Conservation (phyloP, 2,329 filamentous ascomycete genomes). For the Coniella vitis region DNA sequence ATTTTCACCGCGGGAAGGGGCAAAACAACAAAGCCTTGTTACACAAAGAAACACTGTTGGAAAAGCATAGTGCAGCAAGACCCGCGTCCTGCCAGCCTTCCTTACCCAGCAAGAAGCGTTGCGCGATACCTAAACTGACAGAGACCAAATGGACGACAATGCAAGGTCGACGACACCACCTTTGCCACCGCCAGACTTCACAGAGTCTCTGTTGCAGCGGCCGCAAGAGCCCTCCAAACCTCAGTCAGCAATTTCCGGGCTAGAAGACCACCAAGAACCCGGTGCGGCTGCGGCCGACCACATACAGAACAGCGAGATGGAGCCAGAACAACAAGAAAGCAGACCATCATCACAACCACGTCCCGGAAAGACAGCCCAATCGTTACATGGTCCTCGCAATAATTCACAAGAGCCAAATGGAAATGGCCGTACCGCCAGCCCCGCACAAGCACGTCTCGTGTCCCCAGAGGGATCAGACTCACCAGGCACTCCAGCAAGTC, state of each 20-base stretch:
- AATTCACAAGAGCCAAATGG: slow-evolving; percentile 23
- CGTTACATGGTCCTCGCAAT: slow-evolving; percentile 10
- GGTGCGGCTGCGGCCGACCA: neutral
- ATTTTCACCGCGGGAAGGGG: too few relatives aligned
- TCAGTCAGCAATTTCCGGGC: neutral
- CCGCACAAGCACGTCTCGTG: slow-evolving; percentile 52
- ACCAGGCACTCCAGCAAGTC: slow-evolving; percentile 45
- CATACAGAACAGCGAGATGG: neutral
- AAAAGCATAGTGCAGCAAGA: neutral
- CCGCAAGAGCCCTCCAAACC: neutral
- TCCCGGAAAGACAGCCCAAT: slow-evolving; percentile 9
- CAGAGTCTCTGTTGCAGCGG: neutral
- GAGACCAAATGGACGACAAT: slow-evolving; percentile 6
- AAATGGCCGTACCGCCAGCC: slow-evolving; percentile 20
- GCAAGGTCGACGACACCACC: slow-evolving; percentile 14
- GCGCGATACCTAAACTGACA: neutral
- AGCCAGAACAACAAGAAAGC: slow-evolving; percentile 18
- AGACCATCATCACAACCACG: slow-evolving; percentile 11
- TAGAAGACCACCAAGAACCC: neutral
- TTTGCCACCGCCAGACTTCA: slow-evolving; percentile 10
- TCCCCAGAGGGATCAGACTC: slow-evolving; percentile 26
- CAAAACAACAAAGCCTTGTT: too few relatives aligned
- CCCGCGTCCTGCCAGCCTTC: neutral
- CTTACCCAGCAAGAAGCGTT: neutral
- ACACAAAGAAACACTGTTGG: too few relatives aligned